Base-by-base conservation (phyloP, 225 moss, liverwort and hornwort genomes). In the Marchantia paleacea region DNA sequence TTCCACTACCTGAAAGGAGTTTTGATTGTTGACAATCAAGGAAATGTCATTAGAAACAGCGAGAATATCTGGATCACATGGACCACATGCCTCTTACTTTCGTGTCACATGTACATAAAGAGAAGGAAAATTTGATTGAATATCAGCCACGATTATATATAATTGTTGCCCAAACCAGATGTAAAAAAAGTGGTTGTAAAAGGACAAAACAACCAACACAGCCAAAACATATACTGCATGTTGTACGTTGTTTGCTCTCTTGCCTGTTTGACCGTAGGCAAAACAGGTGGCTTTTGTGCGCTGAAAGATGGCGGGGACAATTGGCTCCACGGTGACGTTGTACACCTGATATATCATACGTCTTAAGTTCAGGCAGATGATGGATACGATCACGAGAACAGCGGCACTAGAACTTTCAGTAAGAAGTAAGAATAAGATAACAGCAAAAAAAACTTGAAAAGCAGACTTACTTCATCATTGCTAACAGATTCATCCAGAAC, bases 231-330 rank as follows among this genome's bases (percentile, higher is more conserved):
- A 39, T 58, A 55, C 24, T 57, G 13, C 60, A 18, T 24, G n/a
- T 55, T 4, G 8, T 52, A 39, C 64, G 12, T 66, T 80, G 70
- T 39, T 52, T 6, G 24, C 77, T 65, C n/a, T 79, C 83, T 82
- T 90, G 88, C 97, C 97, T 92, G 97, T 99, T 92, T 99, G 97
- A 77, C 97, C 97, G 85, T 99, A 99, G 53, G 97, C 97, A 89
- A 99, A 99, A 86, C 97, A 99, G 25, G 97, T 99, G 76, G 97
- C 97, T 82, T 99, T 99, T 25, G 97, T 99, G 76, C 97, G 95
- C 78, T 94, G 91, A 49, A 99, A 99, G 77, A 99, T 99, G 39
- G 95, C 95, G 18, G 97, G 97, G 58, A 99, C 97, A 81, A 99
- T 99, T 73, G 97, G 97, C 90, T 99, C 97, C 86, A 99, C 97